Percentiles rank a stretch among this genome's conserved stretches.
Conservation (phyloP, 495 filamentous ascomycete species). For the Penicillium antarcticum region DNA sequence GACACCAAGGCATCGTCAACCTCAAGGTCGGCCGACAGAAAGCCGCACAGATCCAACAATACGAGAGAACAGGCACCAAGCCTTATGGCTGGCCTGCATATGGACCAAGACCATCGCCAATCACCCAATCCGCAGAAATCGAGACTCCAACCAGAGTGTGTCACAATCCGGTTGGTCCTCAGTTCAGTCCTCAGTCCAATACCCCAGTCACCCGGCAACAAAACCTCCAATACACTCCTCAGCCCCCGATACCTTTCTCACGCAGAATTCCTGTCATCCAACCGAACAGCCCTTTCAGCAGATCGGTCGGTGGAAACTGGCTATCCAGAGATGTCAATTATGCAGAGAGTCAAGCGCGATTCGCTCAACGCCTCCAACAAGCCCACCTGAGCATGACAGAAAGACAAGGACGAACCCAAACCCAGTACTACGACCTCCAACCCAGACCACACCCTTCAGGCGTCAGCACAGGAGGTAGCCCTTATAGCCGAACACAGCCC, state of each 20-base stretch:
- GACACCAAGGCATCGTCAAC: slow-evolving; percentile 10
- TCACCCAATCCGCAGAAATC: background rate
- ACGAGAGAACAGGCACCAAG: background rate
- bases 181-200: no score
- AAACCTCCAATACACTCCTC: no score
- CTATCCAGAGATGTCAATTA: background rate
- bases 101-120: no score
- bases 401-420: background rate
- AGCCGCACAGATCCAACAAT: slow-evolving; percentile 10
- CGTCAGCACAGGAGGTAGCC: background rate
- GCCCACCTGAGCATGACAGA: background rate
- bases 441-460: background rate
- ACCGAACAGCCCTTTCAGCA: background rate
- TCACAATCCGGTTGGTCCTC: background rate
- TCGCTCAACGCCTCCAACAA: background rate
- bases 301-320: background rate
- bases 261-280: no score
- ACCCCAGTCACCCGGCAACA: no score
- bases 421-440: background rate
- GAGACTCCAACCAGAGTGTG: background rate
- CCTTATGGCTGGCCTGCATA: background rate
- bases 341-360: background rate
- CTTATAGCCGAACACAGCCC: no score
- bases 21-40: slow-evolving; percentile 8
- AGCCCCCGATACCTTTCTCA: no score